Conservation (phyloP, 2,329 filamentous ascomycete species). For the Lasiodiplodia sp. region DNA sequence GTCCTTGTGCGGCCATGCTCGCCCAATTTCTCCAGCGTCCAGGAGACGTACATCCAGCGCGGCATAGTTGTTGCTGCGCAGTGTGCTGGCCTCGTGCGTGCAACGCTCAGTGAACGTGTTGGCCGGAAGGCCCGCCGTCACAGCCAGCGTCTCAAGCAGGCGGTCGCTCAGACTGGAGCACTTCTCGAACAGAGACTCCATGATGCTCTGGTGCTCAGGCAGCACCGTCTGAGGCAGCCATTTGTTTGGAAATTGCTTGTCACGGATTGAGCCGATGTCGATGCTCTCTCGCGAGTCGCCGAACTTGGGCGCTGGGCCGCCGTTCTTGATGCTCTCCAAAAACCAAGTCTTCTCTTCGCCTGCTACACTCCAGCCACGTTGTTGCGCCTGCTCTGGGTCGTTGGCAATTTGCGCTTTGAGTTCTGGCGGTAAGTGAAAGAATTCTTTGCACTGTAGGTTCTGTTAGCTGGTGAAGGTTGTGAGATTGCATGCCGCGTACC, state of each 20-base stretch:
- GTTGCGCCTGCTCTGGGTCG: not conserved
- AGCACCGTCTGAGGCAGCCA: not conserved
- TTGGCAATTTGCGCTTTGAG: not conserved
- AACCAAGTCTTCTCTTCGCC: constrained; percentile 1
- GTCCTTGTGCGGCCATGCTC: not conserved
- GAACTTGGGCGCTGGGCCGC: not conserved
- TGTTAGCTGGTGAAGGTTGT: not conserved
- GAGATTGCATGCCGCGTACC: not conserved
- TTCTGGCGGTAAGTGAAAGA: not conserved
- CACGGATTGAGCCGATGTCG: not conserved
- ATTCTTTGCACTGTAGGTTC: not conserved
- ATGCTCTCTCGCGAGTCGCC: constrained; percentile 3
- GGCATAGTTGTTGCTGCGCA: not conserved
- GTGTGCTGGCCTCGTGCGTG: not conserved
- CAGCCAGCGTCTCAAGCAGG: not conserved
- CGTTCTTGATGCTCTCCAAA: not conserved
- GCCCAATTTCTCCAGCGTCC: not conserved
- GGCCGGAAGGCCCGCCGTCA: not conserved
- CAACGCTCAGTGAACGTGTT: not conserved
- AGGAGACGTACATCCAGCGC: not conserved
- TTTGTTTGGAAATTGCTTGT: constrained; percentile 4
- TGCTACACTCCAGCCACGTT: not conserved
- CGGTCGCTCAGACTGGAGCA: not conserved
- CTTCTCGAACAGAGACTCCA: not conserved
- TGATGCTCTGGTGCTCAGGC: not conserved